A percentile compares a stretch with the other conserved stretches of the same genome.
These are phyloP conservation scores for Saccharomycopsis sp. DNA, from an alignment of 805 yeast species.

Conservation along the genomic window DNA sequence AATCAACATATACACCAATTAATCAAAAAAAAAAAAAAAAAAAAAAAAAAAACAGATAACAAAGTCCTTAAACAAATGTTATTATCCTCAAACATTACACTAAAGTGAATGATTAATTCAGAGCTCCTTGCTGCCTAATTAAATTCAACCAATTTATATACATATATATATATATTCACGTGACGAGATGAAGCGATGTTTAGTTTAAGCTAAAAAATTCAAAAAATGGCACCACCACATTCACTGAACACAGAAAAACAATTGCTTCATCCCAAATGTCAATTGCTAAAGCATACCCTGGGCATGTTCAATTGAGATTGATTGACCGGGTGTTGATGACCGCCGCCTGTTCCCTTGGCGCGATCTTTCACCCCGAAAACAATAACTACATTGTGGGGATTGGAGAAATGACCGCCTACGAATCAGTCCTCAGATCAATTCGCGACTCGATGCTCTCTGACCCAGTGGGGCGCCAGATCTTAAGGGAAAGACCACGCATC, in stretches of 20 bases:
- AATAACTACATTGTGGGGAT: conserved; percentile 71
- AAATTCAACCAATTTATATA: too few species aligned
- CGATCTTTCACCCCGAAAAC: conserved; percentile 68
- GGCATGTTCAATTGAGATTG: conserved; percentile 67
- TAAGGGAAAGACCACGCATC: conserved; percentile 77
- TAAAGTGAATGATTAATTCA: too few species aligned
- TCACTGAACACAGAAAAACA: too few species aligned
- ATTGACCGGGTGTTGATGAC: conserved; percentile 61
- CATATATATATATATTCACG: too few species aligned
- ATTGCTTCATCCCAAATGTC: too few species aligned
- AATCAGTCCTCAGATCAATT: conserved; percentile 53
- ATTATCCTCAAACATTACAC: too few species aligned
- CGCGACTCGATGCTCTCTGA: conserved; percentile 71
- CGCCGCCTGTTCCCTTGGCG: conserved; percentile 68
- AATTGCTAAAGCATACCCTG: conserved; percentile 43
- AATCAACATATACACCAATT: too few species aligned
- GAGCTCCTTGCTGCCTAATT: too few species aligned
- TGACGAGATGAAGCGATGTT: too few species aligned
- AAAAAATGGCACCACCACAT: too few species aligned
- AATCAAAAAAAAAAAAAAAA: too few species aligned
- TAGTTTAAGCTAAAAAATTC: too few species aligned
- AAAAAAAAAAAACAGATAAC: not conserved
- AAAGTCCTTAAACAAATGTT: not conserved
- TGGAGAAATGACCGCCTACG: conserved; percentile 87
- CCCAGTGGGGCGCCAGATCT: conserved; percentile 66